Conservation (phyloP, 2,329 filamentous ascomycete genomes). For the Fusarium scirpi region DNA sequence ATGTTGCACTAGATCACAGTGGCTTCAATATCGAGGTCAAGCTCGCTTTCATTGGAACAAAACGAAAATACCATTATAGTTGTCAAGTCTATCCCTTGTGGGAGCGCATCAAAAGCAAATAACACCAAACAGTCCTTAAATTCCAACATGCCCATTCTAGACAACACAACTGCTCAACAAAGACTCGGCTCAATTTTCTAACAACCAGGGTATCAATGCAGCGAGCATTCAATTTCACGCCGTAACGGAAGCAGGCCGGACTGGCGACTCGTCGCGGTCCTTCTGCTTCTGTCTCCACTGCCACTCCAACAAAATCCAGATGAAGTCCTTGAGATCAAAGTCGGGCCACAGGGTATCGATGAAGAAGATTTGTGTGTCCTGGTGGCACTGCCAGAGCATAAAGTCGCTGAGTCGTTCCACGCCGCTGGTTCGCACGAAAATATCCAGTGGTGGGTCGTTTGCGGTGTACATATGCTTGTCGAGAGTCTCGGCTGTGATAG, state of each 20-base stretch:
- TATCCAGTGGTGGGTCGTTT: conserved; percentile 85
- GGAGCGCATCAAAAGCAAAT: neutral
- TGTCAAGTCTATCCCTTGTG: conserved; percentile 6
- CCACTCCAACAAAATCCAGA: conserved; percentile 95
- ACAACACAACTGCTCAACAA: conserved; percentile 16
- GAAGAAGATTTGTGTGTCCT: conserved; percentile 93
- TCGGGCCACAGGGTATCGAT: conserved; percentile 94
- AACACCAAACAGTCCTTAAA: conserved; percentile 14
- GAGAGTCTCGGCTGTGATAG: conserved; percentile 85
- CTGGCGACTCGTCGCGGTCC: conserved; percentile 62
- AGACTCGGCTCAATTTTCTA: conserved; percentile 23
- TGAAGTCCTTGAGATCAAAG: conserved; percentile 92
- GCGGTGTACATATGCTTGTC: conserved; percentile 90
- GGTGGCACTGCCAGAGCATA: conserved; percentile 98
- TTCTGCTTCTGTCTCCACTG: conserved; percentile 73
- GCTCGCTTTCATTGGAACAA: neutral
- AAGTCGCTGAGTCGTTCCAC: conserved; percentile 95
- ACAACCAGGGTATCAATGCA: conserved; percentile 41
- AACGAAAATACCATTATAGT: conserved; percentile 3
- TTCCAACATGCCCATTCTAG: conserved; percentile 10
- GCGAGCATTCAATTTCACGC: conserved; percentile 36
- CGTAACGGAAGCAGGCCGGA: conserved; percentile 48
- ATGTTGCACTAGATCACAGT: neutral
- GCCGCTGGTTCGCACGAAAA: conserved; percentile 91
- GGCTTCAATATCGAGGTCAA: neutral